Evolutionary conservation across 2,329 filamentous ascomycete genomes (phyloP).

Genomic region (Lasiodiplodia sp.): DNA sequence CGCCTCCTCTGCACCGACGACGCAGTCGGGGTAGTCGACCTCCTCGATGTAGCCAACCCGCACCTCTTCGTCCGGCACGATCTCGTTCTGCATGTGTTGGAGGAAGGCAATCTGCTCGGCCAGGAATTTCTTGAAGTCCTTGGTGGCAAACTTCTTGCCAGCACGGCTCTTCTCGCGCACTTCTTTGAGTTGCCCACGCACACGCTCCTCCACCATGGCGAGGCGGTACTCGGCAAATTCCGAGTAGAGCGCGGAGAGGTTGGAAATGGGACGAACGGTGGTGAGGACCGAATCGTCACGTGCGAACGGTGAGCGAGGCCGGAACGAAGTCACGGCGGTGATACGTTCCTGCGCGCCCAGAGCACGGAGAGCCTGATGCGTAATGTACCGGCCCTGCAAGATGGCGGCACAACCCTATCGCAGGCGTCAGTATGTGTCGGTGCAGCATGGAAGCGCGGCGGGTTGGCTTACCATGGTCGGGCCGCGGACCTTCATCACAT

Average conservation of each 20-base stretch:
- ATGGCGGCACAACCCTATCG: conserved; percentile 66
- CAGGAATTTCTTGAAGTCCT: conserved; percentile 46
- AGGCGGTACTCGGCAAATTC: conserved; percentile 70
- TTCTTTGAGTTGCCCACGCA: conserved; percentile 55
- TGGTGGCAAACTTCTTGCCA: conserved; percentile 44
- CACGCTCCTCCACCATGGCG: conserved; percentile 67
- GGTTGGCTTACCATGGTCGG: conserved; percentile 62
- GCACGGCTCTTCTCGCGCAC: conserved; percentile 47
- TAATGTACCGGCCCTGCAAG: conserved; percentile 72
- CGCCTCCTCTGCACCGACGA: conserved; percentile 33
- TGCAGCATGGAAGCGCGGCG: background rate
- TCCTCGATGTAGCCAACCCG: conserved; percentile 40
- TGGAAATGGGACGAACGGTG: conserved; percentile 65
- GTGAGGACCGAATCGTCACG: conserved; percentile 68
- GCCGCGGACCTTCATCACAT: conserved; percentile 65
- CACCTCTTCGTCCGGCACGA: conserved; percentile 42
- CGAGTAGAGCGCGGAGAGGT: conserved; percentile 65
- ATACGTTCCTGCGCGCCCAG: conserved; percentile 68
- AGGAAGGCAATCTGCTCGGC: conserved; percentile 43
- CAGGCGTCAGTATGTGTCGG: conserved; percentile 29
- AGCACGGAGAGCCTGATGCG: conserved; percentile 68
- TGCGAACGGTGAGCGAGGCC: conserved; percentile 62
- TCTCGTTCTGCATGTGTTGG: conserved; percentile 44
- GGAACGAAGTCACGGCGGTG: conserved; percentile 71
- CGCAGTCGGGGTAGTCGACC: conserved; percentile 39